A percentile compares a stretch with the other conserved stretches of the same genome.
Evolutionary conservation across 208 protist species (phyloP).

Genomic region (Leishmania martiniquensis): DNA sequence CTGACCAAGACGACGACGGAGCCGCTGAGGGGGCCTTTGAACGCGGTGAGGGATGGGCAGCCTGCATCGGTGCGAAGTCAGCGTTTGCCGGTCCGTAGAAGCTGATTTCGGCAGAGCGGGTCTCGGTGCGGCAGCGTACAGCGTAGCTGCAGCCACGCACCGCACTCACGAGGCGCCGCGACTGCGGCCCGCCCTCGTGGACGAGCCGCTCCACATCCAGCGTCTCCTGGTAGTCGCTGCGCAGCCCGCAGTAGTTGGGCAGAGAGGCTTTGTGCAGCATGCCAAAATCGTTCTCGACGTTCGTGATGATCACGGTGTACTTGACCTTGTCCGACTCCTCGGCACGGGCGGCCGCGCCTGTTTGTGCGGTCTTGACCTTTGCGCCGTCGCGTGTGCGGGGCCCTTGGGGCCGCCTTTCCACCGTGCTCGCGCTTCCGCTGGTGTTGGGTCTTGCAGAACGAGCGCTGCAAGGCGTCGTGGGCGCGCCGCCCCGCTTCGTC

Average conservation of each 20-base stretch:
- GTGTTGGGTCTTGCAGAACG: not conserved
- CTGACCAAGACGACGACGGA: conserved; percentile 6
- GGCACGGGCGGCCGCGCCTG: not conserved
- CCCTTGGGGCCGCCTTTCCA: not conserved
- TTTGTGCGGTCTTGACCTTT: not conserved
- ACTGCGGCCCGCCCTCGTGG: not conserved
- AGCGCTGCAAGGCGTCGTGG: not conserved
- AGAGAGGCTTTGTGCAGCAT: conserved; percentile 64
- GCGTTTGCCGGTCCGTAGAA: conserved; percentile 66
- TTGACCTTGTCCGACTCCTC: conserved; percentile 26
- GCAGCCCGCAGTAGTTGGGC: conserved; percentile 58
- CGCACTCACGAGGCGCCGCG: not conserved
- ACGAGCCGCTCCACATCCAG: conserved; percentile 28
- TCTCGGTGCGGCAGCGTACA: conserved; percentile 69
- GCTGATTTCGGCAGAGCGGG: conserved; percentile 70
- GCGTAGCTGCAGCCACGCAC: conserved; percentile 53
- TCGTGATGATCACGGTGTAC: conserved; percentile 83
- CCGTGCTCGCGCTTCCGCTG: not conserved
- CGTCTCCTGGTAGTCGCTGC: conserved; percentile 26
- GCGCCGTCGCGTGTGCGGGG: not conserved
- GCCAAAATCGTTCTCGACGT: conserved; percentile 87
- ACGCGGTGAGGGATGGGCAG: conserved; percentile 16
- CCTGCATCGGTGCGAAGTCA: conserved; percentile 43
- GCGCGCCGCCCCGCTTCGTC: not conserved
- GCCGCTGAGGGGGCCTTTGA: not conserved